Conservation (phyloP, 257 asterid species). For the Solanum tarijense region DNA sequence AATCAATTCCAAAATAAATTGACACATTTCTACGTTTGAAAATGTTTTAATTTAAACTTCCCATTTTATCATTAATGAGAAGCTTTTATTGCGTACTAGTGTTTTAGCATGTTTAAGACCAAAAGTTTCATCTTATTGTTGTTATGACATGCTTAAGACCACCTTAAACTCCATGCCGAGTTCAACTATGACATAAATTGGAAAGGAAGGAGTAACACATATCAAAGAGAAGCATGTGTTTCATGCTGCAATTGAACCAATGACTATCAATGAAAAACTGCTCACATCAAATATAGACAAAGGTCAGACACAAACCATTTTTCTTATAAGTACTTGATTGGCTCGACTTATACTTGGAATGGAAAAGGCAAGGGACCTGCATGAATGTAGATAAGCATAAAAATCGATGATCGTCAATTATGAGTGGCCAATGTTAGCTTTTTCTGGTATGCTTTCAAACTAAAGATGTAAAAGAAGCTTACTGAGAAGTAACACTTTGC, state of each 20-base stretch:
- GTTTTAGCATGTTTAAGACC: neutral
- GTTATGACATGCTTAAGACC: neutral
- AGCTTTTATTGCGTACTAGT: neutral
- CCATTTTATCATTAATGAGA: neutral
- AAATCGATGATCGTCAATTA: neutral
- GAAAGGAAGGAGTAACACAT: neutral
- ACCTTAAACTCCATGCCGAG: neutral
- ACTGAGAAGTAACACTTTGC: slow-evolving; percentile 87
- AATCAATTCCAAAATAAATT: neutral
- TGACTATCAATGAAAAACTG: neutral
- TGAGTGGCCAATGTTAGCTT: neutral
- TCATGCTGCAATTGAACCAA: neutral
- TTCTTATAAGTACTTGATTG: slow-evolving; percentile 61
- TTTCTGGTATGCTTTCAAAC: neutral
- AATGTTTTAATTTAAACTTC: neutral
- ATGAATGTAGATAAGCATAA: slow-evolving; percentile 4
- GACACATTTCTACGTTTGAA: neutral
- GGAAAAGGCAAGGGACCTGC: slow-evolving; percentile 84
- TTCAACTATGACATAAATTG: neutral
- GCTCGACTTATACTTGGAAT: slow-evolving; percentile 69
- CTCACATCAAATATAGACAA: neutral
- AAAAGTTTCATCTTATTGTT: neutral
- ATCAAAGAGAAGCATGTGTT: neutral
- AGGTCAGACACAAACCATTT: slow-evolving; percentile 47
- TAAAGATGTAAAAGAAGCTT: slow-evolving; percentile 15